A percentile compares a stretch with the other conserved stretches of the same genome.
Evolutionary conservation across 2,329 filamentous ascomycete species (phyloP).

Genomic region (Rachicladosporium sp.): DNA sequence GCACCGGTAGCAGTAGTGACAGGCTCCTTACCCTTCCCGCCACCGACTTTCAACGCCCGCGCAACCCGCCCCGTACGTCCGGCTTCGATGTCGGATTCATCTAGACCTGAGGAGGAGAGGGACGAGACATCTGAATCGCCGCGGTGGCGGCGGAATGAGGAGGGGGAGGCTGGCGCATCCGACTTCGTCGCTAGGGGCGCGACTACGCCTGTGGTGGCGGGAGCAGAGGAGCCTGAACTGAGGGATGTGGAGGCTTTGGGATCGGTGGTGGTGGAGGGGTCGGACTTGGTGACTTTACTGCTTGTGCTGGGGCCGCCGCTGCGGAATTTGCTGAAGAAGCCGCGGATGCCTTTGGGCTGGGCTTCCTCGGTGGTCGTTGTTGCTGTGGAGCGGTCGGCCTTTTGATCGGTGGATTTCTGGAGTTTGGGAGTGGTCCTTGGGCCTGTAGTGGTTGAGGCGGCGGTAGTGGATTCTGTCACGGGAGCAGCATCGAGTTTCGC

Average conservation of each 20-base stretch:
- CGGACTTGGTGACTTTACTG: constrained; percentile 9
- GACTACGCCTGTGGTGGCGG: constrained; percentile 4
- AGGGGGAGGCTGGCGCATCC: constrained; percentile 11
- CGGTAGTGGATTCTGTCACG: not conserved
- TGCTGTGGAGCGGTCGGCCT: not conserved
- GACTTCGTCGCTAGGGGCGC: constrained; percentile 1
- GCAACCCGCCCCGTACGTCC: constrained; percentile 24
- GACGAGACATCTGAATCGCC: constrained; percentile 15
- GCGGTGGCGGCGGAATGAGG: constrained; percentile 14
- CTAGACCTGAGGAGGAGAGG: constrained; percentile 14
- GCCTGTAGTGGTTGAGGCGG: not conserved
- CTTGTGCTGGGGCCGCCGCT: constrained; percentile 7
- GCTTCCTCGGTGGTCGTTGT: constrained; percentile 1
- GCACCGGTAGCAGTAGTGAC: constrained; percentile 8
- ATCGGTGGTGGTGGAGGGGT: not conserved
- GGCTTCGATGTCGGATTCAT: constrained; percentile 18
- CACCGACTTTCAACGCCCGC: constrained; percentile 16
- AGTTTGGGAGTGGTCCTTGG: not conserved
- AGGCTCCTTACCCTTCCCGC: constrained; percentile 6
- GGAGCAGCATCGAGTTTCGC: constrained; percentile 1
- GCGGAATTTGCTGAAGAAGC: constrained; percentile 19
- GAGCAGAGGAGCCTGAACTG: constrained; percentile 4
- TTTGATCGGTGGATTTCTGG: not conserved
- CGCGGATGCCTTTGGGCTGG: constrained; percentile 16
- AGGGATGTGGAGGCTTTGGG: constrained; percentile 6